These are phyloP conservation scores for Peronospora belbahrii DNA, from an alignment of 352 stramenopile species.

Conservation along the genomic window DNA sequence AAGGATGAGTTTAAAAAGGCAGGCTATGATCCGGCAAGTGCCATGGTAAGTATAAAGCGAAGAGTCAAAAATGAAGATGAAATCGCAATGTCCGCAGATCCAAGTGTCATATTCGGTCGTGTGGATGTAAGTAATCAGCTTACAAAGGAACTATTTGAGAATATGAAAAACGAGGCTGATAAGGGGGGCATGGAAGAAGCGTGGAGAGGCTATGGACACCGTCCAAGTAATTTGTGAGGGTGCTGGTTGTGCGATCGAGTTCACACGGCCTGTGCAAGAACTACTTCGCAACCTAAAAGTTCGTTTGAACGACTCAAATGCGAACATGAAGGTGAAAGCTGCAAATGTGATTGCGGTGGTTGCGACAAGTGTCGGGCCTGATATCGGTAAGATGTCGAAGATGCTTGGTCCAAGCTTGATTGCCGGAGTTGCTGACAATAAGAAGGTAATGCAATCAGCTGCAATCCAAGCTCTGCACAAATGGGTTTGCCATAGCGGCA, in stretches of 20 bases:
- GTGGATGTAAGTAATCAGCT: conserved; percentile 73
- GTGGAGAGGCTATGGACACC: conserved; percentile 68
- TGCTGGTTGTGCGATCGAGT: conserved; percentile 71
- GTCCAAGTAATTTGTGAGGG: conserved; percentile 73
- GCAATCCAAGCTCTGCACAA: conserved; percentile 73
- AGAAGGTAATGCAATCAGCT: conserved; percentile 81
- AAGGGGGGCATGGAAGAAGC: conserved; percentile 84
- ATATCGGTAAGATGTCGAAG: conserved; percentile 79
- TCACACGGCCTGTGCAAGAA: conserved; percentile 76
- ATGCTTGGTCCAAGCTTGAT: conserved; percentile 61
- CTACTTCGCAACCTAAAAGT: conserved; percentile 67
- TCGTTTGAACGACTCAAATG: conserved; percentile 77
- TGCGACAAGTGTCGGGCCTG: conserved; percentile 63
- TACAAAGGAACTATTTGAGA: conserved; percentile 79
- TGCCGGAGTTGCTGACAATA: conserved; percentile 76
- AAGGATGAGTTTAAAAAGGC: conserved; percentile 79
- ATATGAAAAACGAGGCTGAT: conserved; percentile 83
- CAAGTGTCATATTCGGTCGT: conserved; percentile 59
- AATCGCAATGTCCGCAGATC: conserved; percentile 29
- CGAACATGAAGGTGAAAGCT: conserved; percentile 83
- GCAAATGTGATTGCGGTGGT: conserved; percentile 76
- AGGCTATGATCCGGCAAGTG: conserved; percentile 58
- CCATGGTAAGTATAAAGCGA: conserved; percentile 47
- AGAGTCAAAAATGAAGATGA: conserved; percentile 67
- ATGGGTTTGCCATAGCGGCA: conserved; percentile 74